Evolutionary conservation across 2,329 filamentous ascomycete genomes (phyloP).

Genomic region (Sordariomycetes sp.): DNA sequence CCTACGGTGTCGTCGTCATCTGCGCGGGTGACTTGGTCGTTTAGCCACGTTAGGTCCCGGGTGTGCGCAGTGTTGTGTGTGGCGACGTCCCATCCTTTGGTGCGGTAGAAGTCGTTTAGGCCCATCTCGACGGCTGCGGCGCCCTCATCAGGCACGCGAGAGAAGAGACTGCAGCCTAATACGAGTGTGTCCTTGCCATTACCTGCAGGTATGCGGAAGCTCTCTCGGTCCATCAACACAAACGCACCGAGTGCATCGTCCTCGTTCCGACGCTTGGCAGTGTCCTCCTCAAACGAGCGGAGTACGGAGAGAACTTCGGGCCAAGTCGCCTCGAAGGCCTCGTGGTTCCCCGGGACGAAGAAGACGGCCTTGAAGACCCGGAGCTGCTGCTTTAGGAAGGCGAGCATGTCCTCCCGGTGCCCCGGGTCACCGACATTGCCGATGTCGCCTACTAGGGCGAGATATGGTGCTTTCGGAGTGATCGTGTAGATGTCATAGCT

Average conservation of each 20-base stretch:
- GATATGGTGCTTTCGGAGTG: constrained; percentile 21
- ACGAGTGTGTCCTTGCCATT: constrained; percentile 15
- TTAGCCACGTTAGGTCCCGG: constrained; percentile 13
- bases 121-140: constrained; percentile 16
- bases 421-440: constrained; percentile 22
- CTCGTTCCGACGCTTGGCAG: not conserved
- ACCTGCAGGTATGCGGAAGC: constrained; percentile 16
- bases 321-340: constrained; percentile 19
- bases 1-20: constrained; percentile 8
- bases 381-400: constrained; percentile 26
- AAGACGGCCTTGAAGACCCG: constrained; percentile 25
- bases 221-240: constrained; percentile 23
- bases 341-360: constrained; percentile 32
- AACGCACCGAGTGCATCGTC: constrained; percentile 11
- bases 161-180: constrained; percentile 28
- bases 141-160: constrained; percentile 16
- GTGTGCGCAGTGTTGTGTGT: constrained; percentile 11
- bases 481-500: constrained; percentile 19
- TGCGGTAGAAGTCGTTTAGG: constrained; percentile 28
- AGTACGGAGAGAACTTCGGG: not conserved
- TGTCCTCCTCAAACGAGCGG: not conserved
- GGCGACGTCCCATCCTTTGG: constrained; percentile 12
- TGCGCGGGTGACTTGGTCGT: constrained; percentile 8
- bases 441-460: constrained; percentile 35
- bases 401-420: constrained; percentile 13